Base-by-base conservation (phyloP, 495 filamentous ascomycete species). In the Recurvomyces mirabilis region DNA sequence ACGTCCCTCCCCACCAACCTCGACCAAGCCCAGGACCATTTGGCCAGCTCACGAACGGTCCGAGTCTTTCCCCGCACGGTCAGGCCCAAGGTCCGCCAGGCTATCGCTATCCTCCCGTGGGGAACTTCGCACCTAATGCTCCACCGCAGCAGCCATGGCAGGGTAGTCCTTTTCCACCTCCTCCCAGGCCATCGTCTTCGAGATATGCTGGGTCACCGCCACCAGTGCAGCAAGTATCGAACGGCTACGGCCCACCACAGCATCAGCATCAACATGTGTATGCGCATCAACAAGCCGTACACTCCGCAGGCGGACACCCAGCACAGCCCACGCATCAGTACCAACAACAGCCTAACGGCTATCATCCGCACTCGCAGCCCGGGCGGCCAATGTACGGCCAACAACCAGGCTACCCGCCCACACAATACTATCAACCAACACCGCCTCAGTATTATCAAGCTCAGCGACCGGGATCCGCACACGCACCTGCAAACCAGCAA, bases 1-100 rank as follows among this genome's bases (percentile, higher is more conserved):
- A 56, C 25, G 50, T 55, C 21, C 48, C 54, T 21, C 22, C 23
- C 0, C 43, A 35, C 17, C 53, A 35, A 12, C 38, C 44, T 6
- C 30, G 46, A 12, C 39, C 29, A 14, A 53, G 26, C 33, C 43
- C 30, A 14, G 36, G 42, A 24, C 41, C 39, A 19, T 46, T 50
- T 47, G 30, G 40, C 47, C 47, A 51, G 17, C 29, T 62, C 18
- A 53, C 47, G 38, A 63, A 54, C 47, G 62, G 58, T 1, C 60
- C 62, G 12, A 61, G 58, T 46, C 50, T 65, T 14, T 61, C 59
- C 9, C 62, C 62, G 12, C 51, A 58, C n/a, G 62, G 62, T 2
- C 62, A 63, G 38, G 22, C 29, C 13, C 51, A 46, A 41, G 51
- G 47, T 14, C 51, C 51, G 17, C 46, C 49, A 5, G 44, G 43